Evolutionary conservation across 192 early-diverging fungal genomes (phyloP), one percentile per base, ranked within the genome.

Genomic region (Jimgerdemannia lactiflua): DNA sequence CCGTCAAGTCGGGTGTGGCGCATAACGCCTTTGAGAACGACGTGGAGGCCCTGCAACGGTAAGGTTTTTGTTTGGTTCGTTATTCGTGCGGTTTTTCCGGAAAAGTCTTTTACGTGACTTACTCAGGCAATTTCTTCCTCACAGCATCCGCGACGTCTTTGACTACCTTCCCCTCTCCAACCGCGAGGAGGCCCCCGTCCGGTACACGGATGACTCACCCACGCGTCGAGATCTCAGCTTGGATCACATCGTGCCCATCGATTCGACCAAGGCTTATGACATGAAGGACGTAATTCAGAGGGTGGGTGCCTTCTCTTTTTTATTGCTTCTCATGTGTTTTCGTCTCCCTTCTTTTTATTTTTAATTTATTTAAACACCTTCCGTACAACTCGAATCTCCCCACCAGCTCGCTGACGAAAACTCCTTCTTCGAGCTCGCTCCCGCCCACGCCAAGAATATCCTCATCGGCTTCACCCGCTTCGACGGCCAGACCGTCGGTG

Each of bases 1-100:
- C 97, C 4, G 88, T 87, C 29, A 93, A 93, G 81, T 95, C 93
- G 43, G 97, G 97, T 73, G 97, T 99, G 4, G 96, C 95, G 39
- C 96, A 97, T 68, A 85, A 88, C 67, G 93, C 95, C 1, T 99
- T 96, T 85, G 94, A 96, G 74, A 97, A 97, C 80, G 97, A 99
- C 65, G 85, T 99, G 14, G 95, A 95, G 72, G 97, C 96, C 39
- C 79, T 99, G 40, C 88, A 91, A 73, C 80, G 86, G 86, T 87
- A 81, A 19, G 42, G 44, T 11, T 4, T 29, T 18, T 42, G 4
- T 65, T n/a, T 29, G 39, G 40, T 41, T n/a, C 42, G 67, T 71
- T 43, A 9, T 76, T 39, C 43, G 19, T 40, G 18, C 7, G n/a
- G 17, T 40, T 42, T 49, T 54, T 74, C 17, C 29, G 29, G 1